These are phyloP conservation scores for Elasticomyces elasticus DNA, from an alignment of 495 filamentous ascomycete genomes.

Conservation along the genomic window DNA sequence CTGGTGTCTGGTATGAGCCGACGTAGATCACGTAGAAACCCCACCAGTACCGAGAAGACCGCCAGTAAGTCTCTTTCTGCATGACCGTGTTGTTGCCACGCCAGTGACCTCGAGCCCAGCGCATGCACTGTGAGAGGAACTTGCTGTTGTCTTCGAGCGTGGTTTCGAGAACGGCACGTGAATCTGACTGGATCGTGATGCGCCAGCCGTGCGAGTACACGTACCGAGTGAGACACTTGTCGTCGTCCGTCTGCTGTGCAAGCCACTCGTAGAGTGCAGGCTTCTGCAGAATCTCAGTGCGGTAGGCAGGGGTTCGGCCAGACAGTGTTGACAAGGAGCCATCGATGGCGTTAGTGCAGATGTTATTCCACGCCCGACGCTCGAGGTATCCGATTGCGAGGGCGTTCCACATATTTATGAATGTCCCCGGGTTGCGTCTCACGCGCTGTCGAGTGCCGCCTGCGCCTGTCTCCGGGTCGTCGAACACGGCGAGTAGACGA, in stretches of 20 bases:
- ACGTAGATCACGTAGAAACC: conserved; percentile 66
- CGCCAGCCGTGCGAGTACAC: conserved; percentile 66
- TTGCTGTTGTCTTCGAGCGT: conserved; percentile 63
- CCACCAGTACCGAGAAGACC: conserved; percentile 57
- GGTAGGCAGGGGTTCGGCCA: conserved; percentile 17
- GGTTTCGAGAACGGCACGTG: conserved; percentile 63
- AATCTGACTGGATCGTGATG: conserved; percentile 67
- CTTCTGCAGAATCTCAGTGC: conserved; percentile 19
- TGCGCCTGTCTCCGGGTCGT: conserved; percentile 18
- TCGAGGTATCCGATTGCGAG: conserved; percentile 23
- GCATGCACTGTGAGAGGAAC: conserved; percentile 67
- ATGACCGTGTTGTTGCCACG: conserved; percentile 71
- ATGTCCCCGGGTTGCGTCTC: background rate
- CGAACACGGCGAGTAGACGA: conserved; percentile 22
- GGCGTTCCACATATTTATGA: conserved; percentile 21
- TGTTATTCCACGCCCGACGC: conserved; percentile 20
- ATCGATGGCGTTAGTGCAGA: conserved; percentile 21
- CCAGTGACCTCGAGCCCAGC: conserved; percentile 77
- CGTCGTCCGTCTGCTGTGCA: conserved; percentile 66
- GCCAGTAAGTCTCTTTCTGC: conserved; percentile 56
- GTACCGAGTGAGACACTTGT: conserved; percentile 78
- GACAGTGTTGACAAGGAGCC: conserved; percentile 22
- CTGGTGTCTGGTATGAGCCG: conserved; percentile 62
- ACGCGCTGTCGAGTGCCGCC: conserved; percentile 20
- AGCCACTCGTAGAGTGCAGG: conserved; percentile 41